Base-by-base conservation (phyloP, 2,329 filamentous ascomycete species). In the Aspergillus fischeri region DNA sequence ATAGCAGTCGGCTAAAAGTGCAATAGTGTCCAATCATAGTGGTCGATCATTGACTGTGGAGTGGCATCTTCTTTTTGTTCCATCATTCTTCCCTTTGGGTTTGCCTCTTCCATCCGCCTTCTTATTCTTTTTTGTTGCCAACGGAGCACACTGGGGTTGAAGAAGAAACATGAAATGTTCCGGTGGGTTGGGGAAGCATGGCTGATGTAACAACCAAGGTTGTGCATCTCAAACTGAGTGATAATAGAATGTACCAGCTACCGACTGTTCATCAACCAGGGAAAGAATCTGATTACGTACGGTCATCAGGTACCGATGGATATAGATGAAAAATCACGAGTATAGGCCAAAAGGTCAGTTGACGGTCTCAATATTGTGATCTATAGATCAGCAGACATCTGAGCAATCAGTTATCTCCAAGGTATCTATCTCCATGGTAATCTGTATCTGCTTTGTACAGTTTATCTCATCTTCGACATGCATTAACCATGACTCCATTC, bases 31-130 rank as follows among this genome's bases (percentile, higher is more conserved):
- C 61, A 58, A 59, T 60, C 24, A 44, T 35, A 17, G 49, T 53
- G 1, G 6, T 7, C 32, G 1, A 1, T 1, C 2, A 41, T 51
- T 56, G 56, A 56, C 51, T 47, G 11, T 10, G n/a, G n/a, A 38
- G 27, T 58, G 51, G 47, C 51, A 25, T 58, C 56, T 60, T 54
- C 58, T 57, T 56, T 52, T 48, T 21, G 9, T 55, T 57, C 55
- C 54, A 45, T 51, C 24, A 29, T 55, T 44, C 20, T 17, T 7
- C 14, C 32, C 32, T 17, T 17, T 38, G 4, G 32, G 32, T 1
- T 35, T 14, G 14, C 32, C 11, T 35, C 14, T 35, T 35, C 32
- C 32, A 35, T 35, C 28, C 10, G 28, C 28, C 10, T 11, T 11
- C 10, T 29, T 10, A 11, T 4, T 27, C 6, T 11, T 29, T 29